Conservation (phyloP, 2,329 filamentous ascomycete genomes). For the Aspergillus eucalypticola region DNA sequence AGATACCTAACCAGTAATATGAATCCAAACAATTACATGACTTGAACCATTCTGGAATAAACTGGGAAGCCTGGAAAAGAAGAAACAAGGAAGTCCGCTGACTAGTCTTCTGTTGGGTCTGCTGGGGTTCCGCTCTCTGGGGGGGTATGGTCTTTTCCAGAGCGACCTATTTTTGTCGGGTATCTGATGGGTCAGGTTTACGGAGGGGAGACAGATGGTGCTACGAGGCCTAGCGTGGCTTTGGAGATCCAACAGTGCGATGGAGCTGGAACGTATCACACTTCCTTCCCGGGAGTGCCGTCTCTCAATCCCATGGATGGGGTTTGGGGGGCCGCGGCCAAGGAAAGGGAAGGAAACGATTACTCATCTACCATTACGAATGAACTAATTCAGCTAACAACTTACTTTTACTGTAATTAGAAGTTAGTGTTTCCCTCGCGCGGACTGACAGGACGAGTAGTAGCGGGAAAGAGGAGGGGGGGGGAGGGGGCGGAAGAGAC, state of each 20-base stretch:
- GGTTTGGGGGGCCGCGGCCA: too few relatives aligned
- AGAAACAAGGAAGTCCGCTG: background rate
- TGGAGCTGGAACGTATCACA: slow-evolving; percentile 1
- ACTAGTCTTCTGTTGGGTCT: background rate
- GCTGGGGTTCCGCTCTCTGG: background rate
- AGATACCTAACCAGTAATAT: slow-evolving; percentile 18
- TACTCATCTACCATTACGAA: too few relatives aligned
- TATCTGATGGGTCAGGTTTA: slow-evolving; percentile 2
- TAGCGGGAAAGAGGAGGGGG: too few relatives aligned
- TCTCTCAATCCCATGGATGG: background rate
- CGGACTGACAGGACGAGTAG: background rate
- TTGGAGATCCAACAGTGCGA: background rate
- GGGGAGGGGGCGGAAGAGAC: background rate
- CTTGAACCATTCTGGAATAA: slow-evolving; percentile 2
- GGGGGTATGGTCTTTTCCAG: background rate
- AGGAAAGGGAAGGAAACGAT: too few relatives aligned
- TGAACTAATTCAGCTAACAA: too few relatives aligned
- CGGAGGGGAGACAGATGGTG: background rate
- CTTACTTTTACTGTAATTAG: too few relatives aligned
- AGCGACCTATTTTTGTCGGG: background rate
- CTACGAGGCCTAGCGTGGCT: slow-evolving; percentile 2
- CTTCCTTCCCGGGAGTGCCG: background rate
- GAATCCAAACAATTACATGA: slow-evolving; percentile 11
- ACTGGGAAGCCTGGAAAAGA: background rate
- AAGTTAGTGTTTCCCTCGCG: background rate